These are phyloP conservation scores for Neopestalotiopsis rosae DNA, from an alignment of 2,329 filamentous ascomycete genomes.

Conservation along the genomic window DNA sequence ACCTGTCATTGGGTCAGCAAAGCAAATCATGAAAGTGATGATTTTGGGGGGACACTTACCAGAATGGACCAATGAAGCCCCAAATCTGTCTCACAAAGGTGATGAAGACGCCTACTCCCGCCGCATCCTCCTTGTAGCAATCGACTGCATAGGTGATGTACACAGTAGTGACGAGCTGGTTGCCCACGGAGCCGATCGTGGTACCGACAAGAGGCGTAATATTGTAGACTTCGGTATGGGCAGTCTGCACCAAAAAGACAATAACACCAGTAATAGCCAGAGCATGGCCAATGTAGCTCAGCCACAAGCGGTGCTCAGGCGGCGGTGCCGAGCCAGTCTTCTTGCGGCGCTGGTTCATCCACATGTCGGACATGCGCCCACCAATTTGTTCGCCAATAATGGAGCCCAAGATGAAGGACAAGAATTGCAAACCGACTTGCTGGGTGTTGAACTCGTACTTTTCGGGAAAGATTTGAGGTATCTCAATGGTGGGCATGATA, in stretches of 20 bases:
- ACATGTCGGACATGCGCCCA: constrained; percentile 57
- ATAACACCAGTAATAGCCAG: constrained; percentile 57
- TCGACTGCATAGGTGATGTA: constrained; percentile 66
- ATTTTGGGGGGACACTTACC: constrained; percentile 21
- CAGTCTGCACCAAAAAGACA: constrained; percentile 57
- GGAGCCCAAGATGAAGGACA: constrained; percentile 61
- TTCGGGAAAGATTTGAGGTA: constrained; percentile 61
- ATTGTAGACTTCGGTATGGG: constrained; percentile 53
- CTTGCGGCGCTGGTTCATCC: constrained; percentile 48
- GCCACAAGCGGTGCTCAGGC: constrained; percentile 62
- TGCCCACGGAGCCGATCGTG: constrained; percentile 57
- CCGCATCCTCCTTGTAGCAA: constrained; percentile 56
- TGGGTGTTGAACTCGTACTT: constrained; percentile 64
- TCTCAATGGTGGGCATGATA: constrained; percentile 61
- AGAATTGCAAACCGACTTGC: constrained; percentile 63
- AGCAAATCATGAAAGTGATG: not conserved
- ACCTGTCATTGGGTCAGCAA: constrained; percentile 26
- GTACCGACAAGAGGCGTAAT: constrained; percentile 61
- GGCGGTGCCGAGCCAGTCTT: constrained; percentile 37
- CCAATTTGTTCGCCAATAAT: constrained; percentile 64
- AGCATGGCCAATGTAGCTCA: constrained; percentile 57
- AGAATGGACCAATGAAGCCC: constrained; percentile 53
- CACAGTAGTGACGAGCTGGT: constrained; percentile 66
- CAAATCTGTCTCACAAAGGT: constrained; percentile 60
- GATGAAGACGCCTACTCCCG: constrained; percentile 62